Base-by-base conservation (phyloP, 768 basidiomycete genomes). In the Lactifluus hygrophoroides region DNA sequence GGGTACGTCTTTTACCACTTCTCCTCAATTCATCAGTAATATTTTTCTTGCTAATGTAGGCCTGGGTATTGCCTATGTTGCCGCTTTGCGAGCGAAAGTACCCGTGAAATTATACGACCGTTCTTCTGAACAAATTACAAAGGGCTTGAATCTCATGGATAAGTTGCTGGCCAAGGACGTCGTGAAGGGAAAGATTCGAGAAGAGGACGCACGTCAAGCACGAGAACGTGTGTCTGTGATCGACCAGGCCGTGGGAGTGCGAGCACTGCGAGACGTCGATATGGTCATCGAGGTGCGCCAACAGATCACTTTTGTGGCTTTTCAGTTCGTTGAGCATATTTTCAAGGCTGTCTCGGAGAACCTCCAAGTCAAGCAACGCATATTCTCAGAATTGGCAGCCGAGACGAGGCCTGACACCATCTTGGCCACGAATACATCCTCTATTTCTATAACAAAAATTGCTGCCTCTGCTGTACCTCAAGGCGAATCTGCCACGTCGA, bases 371-470 rank as follows among this genome's bases (percentile, higher is more conserved):
- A 98, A 97, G 71, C 78, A 84, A 64, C 72, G 76, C 5, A 83
- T 98, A 61, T 96, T 98, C 71, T 70, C 76, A 5, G 73, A 77
- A 2, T 78, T 97, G 21, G 80, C 86, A 16, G 78, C 78, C 48
- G 80, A 86, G 66, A 70, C 93, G 50, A 76, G 81, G 28, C 83
- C 86, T 0, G 76, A 80, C 32, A 81, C 90, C 8, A 93, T 98
- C 50, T 76, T 98, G 21, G 94, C 94, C 0, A 83, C 85, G 43
- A 97, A 98, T 67, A 98, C 94, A 2, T 94, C 91, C 56, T 92
- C 90, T 10, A 97, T 97, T 62, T 91, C 88, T 63, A 85, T 98
- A 45, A 94, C 94, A 21, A 94, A 94, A 74, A 90, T 97, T 52
- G 94, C 94, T 0, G 86, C 86, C 7, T 75, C 89, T 30, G 85